A percentile compares a stretch with the other conserved stretches of the same genome.
Evolutionary conservation across 345 rosid genomes (phyloP).

Genomic region (Salix viminalis): DNA sequence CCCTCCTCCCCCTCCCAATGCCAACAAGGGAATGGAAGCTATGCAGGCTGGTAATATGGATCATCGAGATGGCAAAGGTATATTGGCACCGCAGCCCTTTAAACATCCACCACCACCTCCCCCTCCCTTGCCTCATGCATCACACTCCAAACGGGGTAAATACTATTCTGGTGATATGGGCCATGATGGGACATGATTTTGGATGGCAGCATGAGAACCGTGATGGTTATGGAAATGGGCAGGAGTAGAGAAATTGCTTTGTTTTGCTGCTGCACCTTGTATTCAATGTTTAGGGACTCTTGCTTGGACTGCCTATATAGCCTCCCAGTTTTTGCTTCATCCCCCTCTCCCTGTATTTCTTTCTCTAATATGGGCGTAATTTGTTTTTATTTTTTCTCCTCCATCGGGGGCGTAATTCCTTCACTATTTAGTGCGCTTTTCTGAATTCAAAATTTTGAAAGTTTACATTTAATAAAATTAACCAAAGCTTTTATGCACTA

Average conservation of each 20-base stretch:
- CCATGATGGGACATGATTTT: constrained; percentile 53
- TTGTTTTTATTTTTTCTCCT: no score
- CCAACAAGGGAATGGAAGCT: constrained; percentile 41
- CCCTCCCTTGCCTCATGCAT: constrained; percentile 42
- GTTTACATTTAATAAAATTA: no score
- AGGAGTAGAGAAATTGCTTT: constrained; percentile 34
- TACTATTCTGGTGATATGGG: constrained; percentile 47
- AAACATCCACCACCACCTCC: constrained; percentile 43
- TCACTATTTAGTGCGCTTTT: no score
- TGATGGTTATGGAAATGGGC: constrained; percentile 55
- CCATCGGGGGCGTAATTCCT: no score
- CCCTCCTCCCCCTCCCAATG: constrained; percentile 33
- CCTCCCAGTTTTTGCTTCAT: background rate
- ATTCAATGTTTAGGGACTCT: background rate
- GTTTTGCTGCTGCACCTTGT: constrained; percentile 5
- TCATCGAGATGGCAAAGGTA: constrained; percentile 47
- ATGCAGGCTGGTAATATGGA: constrained; percentile 38
- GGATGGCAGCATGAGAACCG: constrained; percentile 80
- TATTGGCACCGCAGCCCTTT: constrained; percentile 46
- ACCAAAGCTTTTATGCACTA: no score
- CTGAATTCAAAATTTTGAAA: no score
- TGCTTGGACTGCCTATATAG: background rate
- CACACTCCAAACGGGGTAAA: constrained; percentile 49
- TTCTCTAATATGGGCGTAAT: background rate
- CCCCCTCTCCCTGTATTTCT: background rate